phyloP scores from a whole-genome alignment of 345 rosid genomes.

The Physaria fendleri region DNA sequence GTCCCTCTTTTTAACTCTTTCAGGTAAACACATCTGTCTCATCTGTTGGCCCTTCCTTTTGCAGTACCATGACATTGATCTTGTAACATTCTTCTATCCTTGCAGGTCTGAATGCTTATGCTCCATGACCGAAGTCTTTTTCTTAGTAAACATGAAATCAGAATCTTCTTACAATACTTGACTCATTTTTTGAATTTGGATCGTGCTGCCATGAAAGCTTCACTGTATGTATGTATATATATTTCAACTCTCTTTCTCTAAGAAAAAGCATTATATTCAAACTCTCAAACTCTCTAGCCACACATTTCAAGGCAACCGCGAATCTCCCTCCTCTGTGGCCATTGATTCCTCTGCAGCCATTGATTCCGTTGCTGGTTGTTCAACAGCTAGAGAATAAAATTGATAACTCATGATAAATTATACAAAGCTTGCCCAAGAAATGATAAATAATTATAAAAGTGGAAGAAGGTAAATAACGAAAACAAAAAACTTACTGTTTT shows the following conservation, averaged over 20 bases:
- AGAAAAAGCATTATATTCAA: conserved; percentile 10
- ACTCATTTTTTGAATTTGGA: conserved; percentile 2
- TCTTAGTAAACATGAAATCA: not conserved
- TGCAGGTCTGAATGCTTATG: conserved; percentile 5
- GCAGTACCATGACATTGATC: conserved; percentile 20
- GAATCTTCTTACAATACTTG: not conserved
- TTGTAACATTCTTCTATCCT: not conserved
- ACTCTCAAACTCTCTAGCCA: not conserved
- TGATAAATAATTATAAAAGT: not conserved
- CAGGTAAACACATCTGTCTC: too few relatives aligned
- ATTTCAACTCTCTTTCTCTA: too few relatives aligned
- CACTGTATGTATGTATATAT: conserved; percentile 15
- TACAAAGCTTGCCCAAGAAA: not conserved
- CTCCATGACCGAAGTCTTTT: not conserved
- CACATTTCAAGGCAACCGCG: conserved; percentile 10
- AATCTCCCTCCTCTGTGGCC: conserved; percentile 21
- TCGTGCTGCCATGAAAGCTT: conserved; percentile 16
- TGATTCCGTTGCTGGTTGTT: conserved; percentile 10
- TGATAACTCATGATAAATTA: not conserved
- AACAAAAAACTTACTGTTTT: conserved; percentile 34
- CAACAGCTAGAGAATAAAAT: conserved; percentile 14
- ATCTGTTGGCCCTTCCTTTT: conserved; percentile 67
- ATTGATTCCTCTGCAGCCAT: conserved; percentile 18
- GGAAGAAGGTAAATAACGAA: not conserved
- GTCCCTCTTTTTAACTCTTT: conserved; percentile 50